These are phyloP conservation scores for Rhizopogon roseolus DNA, from an alignment of 768 basidiomycete genomes.

Conservation along the genomic window DNA sequence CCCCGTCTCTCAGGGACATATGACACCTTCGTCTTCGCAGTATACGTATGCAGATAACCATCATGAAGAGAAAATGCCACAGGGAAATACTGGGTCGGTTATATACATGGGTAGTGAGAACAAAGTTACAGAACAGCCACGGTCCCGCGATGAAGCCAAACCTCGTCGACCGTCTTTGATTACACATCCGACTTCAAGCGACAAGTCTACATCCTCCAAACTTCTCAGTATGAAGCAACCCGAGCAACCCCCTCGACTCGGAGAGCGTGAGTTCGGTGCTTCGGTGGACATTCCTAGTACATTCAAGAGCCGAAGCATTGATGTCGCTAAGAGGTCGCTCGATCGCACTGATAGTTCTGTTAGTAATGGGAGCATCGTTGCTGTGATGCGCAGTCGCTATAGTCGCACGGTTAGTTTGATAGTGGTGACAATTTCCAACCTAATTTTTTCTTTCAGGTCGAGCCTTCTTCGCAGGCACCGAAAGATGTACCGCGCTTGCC, in stretches of 20 bases:
- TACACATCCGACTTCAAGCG: constrained; percentile 13
- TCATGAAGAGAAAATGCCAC: neutral
- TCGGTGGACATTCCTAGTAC: constrained; percentile 13
- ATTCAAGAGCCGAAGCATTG: constrained; percentile 25
- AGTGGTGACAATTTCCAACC: neutral
- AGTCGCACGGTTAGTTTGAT: constrained; percentile 43
- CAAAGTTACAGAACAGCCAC: neutral
- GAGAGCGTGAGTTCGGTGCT: constrained; percentile 31
- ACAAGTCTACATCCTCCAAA: constrained; percentile 3
- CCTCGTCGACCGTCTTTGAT: constrained; percentile 19
- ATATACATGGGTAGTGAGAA: neutral
- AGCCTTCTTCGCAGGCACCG: constrained; percentile 46
- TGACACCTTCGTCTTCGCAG: constrained; percentile 1
- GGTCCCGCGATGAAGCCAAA: constrained; percentile 4
- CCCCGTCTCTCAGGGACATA: constrained; percentile 5
- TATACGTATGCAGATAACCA: constrained; percentile 3
- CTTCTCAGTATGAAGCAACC: constrained; percentile 16
- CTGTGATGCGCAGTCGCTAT: constrained; percentile 65
- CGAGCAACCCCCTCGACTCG: constrained; percentile 5
- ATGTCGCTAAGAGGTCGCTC: constrained; percentile 28
- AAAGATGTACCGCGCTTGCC: constrained; percentile 63
- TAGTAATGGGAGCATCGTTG: constrained; percentile 57
- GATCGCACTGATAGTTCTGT: constrained; percentile 51
- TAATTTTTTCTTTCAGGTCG: constrained; percentile 33
- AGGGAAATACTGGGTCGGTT: neutral